Conservation (phyloP, 768 basidiomycete genomes). For the Mycena capillaripes region DNA sequence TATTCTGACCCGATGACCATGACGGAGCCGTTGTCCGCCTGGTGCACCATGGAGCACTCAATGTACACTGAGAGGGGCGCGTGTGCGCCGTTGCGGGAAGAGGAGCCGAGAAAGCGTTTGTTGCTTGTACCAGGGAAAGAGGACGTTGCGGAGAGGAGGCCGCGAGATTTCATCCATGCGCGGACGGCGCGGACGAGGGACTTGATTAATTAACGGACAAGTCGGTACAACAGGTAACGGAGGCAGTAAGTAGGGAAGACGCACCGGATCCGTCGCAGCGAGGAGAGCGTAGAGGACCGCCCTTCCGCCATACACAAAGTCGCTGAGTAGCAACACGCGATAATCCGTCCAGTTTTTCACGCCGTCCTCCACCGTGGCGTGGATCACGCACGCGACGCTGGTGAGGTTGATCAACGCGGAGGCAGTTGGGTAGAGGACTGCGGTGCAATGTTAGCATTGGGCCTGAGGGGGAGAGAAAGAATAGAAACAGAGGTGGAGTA, state of each 20-base stretch:
- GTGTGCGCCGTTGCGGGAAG: not conserved
- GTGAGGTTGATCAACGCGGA: slow-evolving; percentile 35
- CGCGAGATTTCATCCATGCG: not conserved
- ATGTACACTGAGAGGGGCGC: not conserved
- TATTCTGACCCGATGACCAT: not conserved
- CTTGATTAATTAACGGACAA: not conserved
- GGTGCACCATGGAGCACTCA: not conserved
- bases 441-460: not conserved
- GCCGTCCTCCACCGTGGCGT: slow-evolving; percentile 28
- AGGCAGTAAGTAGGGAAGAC: slow-evolving; percentile 9
- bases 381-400: slow-evolving; percentile 34
- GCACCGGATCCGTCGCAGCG: slow-evolving; percentile 37
- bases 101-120: not conserved
- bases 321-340: slow-evolving; percentile 27
- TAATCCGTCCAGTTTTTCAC: slow-evolving; percentile 35
- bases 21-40: not conserved
- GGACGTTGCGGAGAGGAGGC: not conserved
- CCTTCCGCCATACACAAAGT: slow-evolving; percentile 38
- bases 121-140: not conserved
- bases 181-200: slow-evolving; percentile 29
- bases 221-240: too few species aligned
- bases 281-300: slow-evolving; percentile 34
- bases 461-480: too few species aligned
- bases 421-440: slow-evolving; percentile 35
- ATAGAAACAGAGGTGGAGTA: too few species aligned